Base-by-base conservation (phyloP, 768 basidiomycete species). In the Tephrocybe rancida region DNA sequence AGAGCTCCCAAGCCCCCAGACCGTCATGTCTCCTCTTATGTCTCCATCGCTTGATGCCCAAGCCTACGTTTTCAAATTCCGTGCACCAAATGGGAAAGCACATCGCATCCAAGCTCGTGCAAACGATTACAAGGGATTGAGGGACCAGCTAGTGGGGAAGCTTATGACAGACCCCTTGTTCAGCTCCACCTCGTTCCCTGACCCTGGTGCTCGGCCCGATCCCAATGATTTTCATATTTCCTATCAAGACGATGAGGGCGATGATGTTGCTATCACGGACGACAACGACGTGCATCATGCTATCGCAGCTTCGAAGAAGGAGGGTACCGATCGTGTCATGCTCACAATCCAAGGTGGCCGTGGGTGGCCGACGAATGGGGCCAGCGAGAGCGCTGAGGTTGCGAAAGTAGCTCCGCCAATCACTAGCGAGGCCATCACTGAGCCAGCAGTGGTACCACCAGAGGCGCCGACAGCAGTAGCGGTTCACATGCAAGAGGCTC, bases 171-270 rank as follows among this genome's bases (percentile, higher is more conserved):
- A 53, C 37, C 44, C 44, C 4, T 22, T 47, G 22, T 53, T 53
- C 37, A 34, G 30, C 32, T 9, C 45, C 11, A 18, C 30, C 32
- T 38, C 44, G 1, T 14, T 21, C 7, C 7, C 42, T 19, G 25
- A 43, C 2, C 8, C 51, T 14, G 18, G 30, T 29, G 13, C 18
- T 25, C 27, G 37, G 26, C 52, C 52, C 2, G 44, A 53, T 27
- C 44, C 34, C 22, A 27, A 39, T 27, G 52, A 53, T 30, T 47
- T 53, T 19, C 22, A 24, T 7, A 27, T 53, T 14, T 45, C 37
- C 4, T 53, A 46, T 18, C 22, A n/a, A 27, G 52, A 53, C 25
- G 52, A 53, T 2, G 52, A 53, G 14, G 52, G 44, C 5, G 52
- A 53, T 47, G 9, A 41, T 10, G 52, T 53, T 14, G 19, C 37